Evolutionary conservation across 371 early-diverging fungal species (phyloP), one percentile per base, ranked within the genome.

Genomic region (Mucor saturninus): DNA sequence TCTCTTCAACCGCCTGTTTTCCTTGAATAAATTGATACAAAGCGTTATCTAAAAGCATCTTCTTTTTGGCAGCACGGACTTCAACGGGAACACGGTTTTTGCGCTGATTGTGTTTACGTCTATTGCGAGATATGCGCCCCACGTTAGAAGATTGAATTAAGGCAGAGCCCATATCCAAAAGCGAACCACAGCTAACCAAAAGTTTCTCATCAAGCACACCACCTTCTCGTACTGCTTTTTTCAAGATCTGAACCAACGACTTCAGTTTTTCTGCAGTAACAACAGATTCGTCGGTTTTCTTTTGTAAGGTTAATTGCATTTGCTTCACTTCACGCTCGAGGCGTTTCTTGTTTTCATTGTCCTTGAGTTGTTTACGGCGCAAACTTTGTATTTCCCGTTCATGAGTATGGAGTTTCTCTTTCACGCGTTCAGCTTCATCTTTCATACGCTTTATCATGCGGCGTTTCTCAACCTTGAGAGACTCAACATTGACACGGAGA

Each of bases 391-490:
- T 87, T 66, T 93, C 92, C 35, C 89, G 81, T 52, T 90, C 87
- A 52, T 86, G 89, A 7, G 72, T 74, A 7, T 80, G 78, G 26
- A 85, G 76, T 56, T 87, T 72, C 28, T 89, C 90, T 56, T 89
- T 84, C 65, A 84, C 83, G 10, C 84, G 79, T 56, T 87, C 81
- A 3, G 87, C 84, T 62, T 92, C 91, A 45, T 87, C 86, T 66
- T 90, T 90, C 81, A 92, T 88, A 11, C 90, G 86, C 64, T 88
- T 90, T 64, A 91, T 68, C 87, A 92, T 89, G 3, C 88, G 84
- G n/a, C 81, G 64, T 65, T 93, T 93, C 68, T 94, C 94, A 10
- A 80, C 76, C 72, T 86, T 88, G 56, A 87, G 84, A 2, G 76
- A 80, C 62, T 89, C 87, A 9, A 89, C 79, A 49, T 80, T 79